Base-by-base conservation (phyloP, 306 rosid genomes). In the Elaeagnus macrophylla region DNA sequence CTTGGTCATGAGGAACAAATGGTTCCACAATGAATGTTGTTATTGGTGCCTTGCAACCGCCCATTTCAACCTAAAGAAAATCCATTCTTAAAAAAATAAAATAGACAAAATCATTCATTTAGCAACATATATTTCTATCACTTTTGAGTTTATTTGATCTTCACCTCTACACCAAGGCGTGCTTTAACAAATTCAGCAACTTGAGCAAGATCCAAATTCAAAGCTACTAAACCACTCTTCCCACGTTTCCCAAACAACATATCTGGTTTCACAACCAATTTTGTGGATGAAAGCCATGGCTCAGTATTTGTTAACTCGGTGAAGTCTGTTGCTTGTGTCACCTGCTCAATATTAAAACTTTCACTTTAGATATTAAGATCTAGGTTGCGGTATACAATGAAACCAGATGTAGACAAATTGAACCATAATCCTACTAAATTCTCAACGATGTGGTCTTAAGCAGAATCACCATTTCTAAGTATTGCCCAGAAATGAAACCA, bases 231-330 rank as follows among this genome's bases (percentile, higher is more conserved):
- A 46, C 95, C 95, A 53, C 95, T 86, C 91, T 83, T 86, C 15
- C 95, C 95, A 51, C 95, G 93, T 68, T 86, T 86, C 42, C 95
- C 95, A 20, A 86, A 86, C 48, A 86, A 53, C 95, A 86, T 86
- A 60, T 83, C 95, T 5, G 95, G 93, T 64, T 83, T 86, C 59
- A 83, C 95, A 14, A 83, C 95, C 54, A 87, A 61, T 51, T 60
- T 66, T 15, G 84, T 81, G 25, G 95, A 77, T 1, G 89, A 87
- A 53, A 87, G 69, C 95, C 95, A 87, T 19, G 84, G 75, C 8
- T 83, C 77, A 7, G 63, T 57, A 72, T 83, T 77, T 7, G 79
- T 78, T 68, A 87, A 63, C 60, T 81, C 95, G 4, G 75, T 1
- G 41, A 83, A 78, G 65, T 87, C 86, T 0, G 95, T 83, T 10